Percentiles rank a stretch among this genome's conserved stretches.
These are phyloP conservation scores for Macrophomina phaseolina DNA, from an alignment of 2,329 filamentous ascomycete genomes.

Conservation along the genomic window DNA sequence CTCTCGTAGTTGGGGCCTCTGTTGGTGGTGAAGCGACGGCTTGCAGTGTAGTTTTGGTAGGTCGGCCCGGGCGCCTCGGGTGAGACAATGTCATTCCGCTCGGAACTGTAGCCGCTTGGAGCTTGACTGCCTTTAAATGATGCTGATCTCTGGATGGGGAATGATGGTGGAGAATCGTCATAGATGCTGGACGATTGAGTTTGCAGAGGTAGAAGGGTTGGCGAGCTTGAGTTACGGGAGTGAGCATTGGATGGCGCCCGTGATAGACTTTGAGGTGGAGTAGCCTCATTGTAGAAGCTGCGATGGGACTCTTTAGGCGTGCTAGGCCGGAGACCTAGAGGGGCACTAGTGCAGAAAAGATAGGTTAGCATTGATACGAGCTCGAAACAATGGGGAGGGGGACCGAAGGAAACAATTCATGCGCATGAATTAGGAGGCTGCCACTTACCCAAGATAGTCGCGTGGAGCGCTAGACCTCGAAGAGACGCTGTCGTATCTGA, in stretches of 20 bases:
- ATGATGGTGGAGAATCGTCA: conserved; percentile 36
- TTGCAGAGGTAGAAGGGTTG: conserved; percentile 13
- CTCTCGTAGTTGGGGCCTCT: conserved; percentile 23
- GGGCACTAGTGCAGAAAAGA: background rate
- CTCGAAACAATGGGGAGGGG: background rate
- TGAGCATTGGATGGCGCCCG: background rate
- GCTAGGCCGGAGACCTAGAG: background rate
- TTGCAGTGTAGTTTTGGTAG: conserved; percentile 46
- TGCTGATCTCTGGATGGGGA: conserved; percentile 34
- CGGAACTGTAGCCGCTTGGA: conserved; percentile 6
- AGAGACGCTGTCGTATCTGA: background rate
- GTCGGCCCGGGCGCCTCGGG: conserved; percentile 41
- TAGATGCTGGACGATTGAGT: conserved; percentile 36
- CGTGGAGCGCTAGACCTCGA: background rate
- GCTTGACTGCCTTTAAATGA: conserved; percentile 30
- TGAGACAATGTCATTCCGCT: conserved; percentile 25
- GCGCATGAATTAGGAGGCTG: no score
- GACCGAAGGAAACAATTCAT: background rate
- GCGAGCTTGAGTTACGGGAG: conserved; percentile 9
- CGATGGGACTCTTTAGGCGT: conserved; percentile 3
- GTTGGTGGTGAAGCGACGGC: conserved; percentile 32
- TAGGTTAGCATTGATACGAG: background rate
- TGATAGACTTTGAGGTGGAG: conserved; percentile 18
- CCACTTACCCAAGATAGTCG: conserved; percentile 16
- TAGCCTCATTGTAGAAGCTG: conserved; percentile 19